Evolutionary conservation across 2,329 filamentous ascomycete genomes (phyloP), one percentile per base, ranked within the genome.

Genomic region (Juglanconis oblonga): DNA sequence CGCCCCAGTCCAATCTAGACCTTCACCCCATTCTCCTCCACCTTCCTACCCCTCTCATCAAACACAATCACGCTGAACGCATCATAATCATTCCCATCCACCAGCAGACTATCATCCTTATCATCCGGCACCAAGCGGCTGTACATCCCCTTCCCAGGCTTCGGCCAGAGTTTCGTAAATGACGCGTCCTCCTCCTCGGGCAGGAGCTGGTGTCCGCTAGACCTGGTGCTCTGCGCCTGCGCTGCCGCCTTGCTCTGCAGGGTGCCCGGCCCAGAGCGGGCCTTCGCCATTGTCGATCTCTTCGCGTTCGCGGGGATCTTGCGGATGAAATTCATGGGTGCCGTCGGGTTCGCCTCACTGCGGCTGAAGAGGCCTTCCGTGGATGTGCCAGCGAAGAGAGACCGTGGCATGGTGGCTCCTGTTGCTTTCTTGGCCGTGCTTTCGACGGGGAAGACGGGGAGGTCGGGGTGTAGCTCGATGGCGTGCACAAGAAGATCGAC

Each of bases 401-500:
- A 45, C 44, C 67, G 62, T 71, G 68, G 52, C 71, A 75, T 64
- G 63, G 66, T 64, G 36, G 62, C 67, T 14, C 55, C 44, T 49
- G 45, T 4, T 35, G 57, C 24, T 24, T 55, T 63, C 38, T 38
- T 55, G 24, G 42, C 40, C 5, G 52, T 29, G 33, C 57, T 8
- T 14, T 55, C 35, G 35, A 50, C 17, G n/a, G 79, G 81, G 67
- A 90, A 92, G 55, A 92, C 77, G 5, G 87, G 84, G 5, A 92
- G 76, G 56, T 86, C 81, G 3, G 89, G 87, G 62, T 89, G 80
- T 2, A 84, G 72, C 51, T 82, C 81, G 33, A 83, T 84, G 60
- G 86, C 80, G 63, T 83, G 81, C 61, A 90, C 77, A 40, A 92
- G 76, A 33, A 92, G 79, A 56, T 83, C 82, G 51, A 91, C 82